Base-by-base conservation (phyloP, 768 basidiomycete genomes). In the Auricularia sp. region DNA sequence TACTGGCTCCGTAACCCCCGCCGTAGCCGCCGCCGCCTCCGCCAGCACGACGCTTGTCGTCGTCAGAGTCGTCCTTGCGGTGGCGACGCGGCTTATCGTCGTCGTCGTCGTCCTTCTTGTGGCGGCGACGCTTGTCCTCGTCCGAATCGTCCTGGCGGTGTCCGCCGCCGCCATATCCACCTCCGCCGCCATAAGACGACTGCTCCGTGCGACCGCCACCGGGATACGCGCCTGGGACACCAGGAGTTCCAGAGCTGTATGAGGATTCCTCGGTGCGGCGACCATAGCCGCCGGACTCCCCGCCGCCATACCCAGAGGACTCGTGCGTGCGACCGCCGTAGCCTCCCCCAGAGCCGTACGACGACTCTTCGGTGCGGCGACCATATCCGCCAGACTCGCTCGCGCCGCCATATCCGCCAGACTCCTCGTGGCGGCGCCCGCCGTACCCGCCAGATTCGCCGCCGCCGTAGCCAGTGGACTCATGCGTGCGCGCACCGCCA, bases 11-110 rank as follows among this genome's bases (percentile, higher is more conserved):
- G 39, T 42, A 42, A 14, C 39, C 39, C 2, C 39, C 39, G 39
- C 39, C 62, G 18, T 62, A 56, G 33, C 62, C 39, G 29, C 63
- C 66, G 24, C 65, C 34, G 11, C 42, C 37, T 66, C 4, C 54
- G 18, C 63, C 35, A 18, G 35, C 18, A 62, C 66, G 33, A 65
- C 54, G 56, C 61, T 54, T 42, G 8, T 42, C 39, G 39, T 42
- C 39, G 13, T 42, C 39, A 14, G 39, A 42, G 39, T 42, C 39
- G 13, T 42, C 39, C 39, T 42, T 42, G 39, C 39, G 39, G 39
- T 42, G 39, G 39, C 39, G 39, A 14, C 39, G 39, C 7, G 8
- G 39, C 39, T 42, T 42, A 42, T 42, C 39, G 7, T 42, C 39
- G 39, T 42, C 39, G 39, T 42, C 39, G 39, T 42, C 39, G 8